These are phyloP conservation scores for Hyphopichia fennica DNA, from an alignment of 1,139 yeast species.

Conservation along the genomic window DNA sequence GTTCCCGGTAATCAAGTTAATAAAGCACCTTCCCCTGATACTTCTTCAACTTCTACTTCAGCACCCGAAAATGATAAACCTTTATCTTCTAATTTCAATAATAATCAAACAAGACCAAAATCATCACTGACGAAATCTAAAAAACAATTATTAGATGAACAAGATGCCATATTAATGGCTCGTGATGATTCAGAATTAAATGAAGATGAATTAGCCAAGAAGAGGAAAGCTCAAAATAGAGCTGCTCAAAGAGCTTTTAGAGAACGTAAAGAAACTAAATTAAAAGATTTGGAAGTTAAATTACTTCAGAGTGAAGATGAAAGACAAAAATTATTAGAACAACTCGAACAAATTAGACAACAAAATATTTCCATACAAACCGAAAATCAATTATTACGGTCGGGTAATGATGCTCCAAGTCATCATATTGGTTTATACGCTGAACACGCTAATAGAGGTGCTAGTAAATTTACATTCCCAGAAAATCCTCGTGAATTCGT, in stretches of 20 bases:
- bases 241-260: conserved; percentile 91
- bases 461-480: conserved; percentile 35
- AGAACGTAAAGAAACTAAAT: conserved; percentile 74
- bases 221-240: conserved; percentile 79
- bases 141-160: conserved; percentile 33
- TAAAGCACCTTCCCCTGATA: conserved; percentile 1
- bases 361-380: conserved; percentile 56
- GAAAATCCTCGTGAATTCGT: conserved; percentile 36
- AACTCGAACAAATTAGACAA: conserved; percentile 54
- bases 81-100: not conserved
- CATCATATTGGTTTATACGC: not conserved
- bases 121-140: conserved; percentile 15
- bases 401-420: conserved; percentile 15
- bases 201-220: conserved; percentile 51
- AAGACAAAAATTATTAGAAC: conserved; percentile 48
- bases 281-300: conserved; percentile 66
- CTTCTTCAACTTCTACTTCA: not conserved
- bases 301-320: conserved; percentile 61
- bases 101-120: not conserved
- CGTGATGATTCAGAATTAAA: conserved; percentile 42
- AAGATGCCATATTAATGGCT: conserved; percentile 39
- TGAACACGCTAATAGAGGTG: not conserved
- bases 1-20: not conserved
- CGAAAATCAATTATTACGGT: conserved; percentile 54
- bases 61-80: not conserved